Base-by-base conservation (phyloP, 352 stramenopile genomes). In the Phytophthora macrochlamydospora region DNA sequence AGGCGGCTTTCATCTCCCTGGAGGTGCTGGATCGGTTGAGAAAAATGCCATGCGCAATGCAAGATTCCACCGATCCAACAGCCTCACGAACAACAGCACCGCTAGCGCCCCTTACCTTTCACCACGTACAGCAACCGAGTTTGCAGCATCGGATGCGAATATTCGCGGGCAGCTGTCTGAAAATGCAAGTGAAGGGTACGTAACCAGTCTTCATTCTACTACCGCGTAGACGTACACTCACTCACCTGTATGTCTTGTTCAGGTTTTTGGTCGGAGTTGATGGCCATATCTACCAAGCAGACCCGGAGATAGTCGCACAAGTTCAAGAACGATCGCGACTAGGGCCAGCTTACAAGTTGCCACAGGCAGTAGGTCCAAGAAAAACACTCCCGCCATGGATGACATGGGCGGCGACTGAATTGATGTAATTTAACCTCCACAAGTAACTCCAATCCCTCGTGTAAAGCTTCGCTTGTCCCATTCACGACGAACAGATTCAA, bases 231-330 rank as follows among this genome's bases (percentile, higher is more conserved):
- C 42, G 14, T 13, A 18, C 37, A 55, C 54, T 65, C 33, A 62
- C 57, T 54, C 43, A 37, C 45, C 33, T 49, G 30, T 54, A 24
- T 3, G 65, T 64, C 57, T 72, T 42, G 12, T 72, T 35, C 24
- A 93, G 85, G 18, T 95, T 93, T 37, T 51, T 95, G 30, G 68
- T 95, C 11, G 87, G 87, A 13, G 75, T 93, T n/a, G 85, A 94
- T 65, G 87, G 85, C 12, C 85, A 91, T 51, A 78, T 95, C 24
- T 95, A 93, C 31, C 85, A 94, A 65, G 87, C 79, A 29, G 87
- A 94, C 51, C 78, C 78, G 13, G 79, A 91, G 45, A 40, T 91
- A 33, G 67, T 91, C 11, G 71, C 76, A 24, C 58, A 89, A 37
- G 48, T 81, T 13, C 74, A 83, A 44, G 76, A 91, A 30, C 72